These are phyloP conservation scores for Trametes meyenii DNA, from an alignment of 768 basidiomycete species.

Conservation along the genomic window DNA sequence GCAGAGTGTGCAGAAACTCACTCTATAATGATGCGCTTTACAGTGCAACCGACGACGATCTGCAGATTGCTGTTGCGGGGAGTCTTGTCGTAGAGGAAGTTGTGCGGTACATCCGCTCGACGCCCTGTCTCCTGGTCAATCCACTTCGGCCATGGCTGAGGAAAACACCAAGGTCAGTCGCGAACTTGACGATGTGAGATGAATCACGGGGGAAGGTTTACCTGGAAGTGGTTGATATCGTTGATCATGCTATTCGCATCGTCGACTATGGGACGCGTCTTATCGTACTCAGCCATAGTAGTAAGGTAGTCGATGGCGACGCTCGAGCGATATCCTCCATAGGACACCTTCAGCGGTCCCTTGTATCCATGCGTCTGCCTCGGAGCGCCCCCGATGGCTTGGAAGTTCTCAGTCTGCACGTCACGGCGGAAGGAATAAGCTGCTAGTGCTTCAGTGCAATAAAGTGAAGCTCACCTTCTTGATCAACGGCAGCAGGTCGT, in stretches of 20 bases:
- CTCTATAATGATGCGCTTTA: conserved; percentile 42
- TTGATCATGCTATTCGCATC: conserved; percentile 3
- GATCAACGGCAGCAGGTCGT: conserved; percentile 57
- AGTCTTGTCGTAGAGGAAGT: conserved; percentile 40
- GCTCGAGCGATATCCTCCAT: conserved; percentile 41
- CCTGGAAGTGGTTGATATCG: conserved; percentile 1
- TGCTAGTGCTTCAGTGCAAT: background rate
- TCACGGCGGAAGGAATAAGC: conserved; percentile 32
- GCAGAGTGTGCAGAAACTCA: conserved; percentile 24
- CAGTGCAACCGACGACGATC: conserved; percentile 36
- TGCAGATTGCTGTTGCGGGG: conserved; percentile 34
- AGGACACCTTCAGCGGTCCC: conserved; percentile 41
- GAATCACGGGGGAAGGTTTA: background rate
- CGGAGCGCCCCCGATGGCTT: conserved; percentile 28
- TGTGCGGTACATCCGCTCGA: conserved; percentile 57
- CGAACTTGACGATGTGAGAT: background rate
- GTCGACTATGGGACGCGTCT: background rate
- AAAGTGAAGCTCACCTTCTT: conserved; percentile 40
- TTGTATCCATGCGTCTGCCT: conserved; percentile 39
- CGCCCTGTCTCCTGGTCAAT: conserved; percentile 51
- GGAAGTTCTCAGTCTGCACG: conserved; percentile 36
- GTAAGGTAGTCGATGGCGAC: conserved; percentile 50
- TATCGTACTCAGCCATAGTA: conserved; percentile 43
- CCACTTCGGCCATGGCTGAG: conserved; percentile 25
- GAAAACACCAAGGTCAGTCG: background rate